Percentiles rank a stretch among this genome's conserved stretches.
Conservation (phyloP, 164 flowering plant genomes). For the Nelumbo lutea region DNA sequence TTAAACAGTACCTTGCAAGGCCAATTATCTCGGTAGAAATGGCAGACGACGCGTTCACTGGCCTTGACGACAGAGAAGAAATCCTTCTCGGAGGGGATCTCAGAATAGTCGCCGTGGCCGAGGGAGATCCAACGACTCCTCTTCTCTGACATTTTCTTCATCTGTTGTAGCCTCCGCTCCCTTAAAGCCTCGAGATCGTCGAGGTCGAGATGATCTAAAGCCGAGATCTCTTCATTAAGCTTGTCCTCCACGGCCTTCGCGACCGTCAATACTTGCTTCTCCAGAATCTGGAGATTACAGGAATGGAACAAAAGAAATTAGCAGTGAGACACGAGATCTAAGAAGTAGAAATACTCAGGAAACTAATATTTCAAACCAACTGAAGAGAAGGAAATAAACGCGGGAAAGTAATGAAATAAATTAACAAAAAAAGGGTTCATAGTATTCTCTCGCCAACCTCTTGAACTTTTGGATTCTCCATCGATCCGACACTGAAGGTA, state of each 20-base stretch:
- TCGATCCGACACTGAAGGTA: constrained; percentile 3
- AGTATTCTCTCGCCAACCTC: constrained; percentile 23
- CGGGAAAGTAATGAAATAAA: background rate
- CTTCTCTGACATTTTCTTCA: constrained; percentile 99
- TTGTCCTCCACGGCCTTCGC: constrained; percentile 91
- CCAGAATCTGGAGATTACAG: constrained; percentile 47
- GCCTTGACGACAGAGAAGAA: constrained; percentile 85
- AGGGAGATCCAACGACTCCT: constrained; percentile 82
- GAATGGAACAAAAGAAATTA: background rate
- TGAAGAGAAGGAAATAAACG: background rate
- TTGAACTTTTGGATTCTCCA: constrained; percentile 46
- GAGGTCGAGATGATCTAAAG: constrained; percentile 66
- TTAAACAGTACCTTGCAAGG: constrained; percentile 76
- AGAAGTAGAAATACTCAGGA: background rate
- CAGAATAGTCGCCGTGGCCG: constrained; percentile 94
- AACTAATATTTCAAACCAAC: background rate
- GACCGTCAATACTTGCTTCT: constrained; percentile 83
- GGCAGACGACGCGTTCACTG: constrained; percentile 96
- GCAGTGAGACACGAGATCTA: background rate
- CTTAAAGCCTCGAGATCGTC: constrained; percentile 86
- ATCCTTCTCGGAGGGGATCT: constrained; percentile 82
- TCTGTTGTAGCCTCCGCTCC: constrained; percentile 82
- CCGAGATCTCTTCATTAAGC: constrained; percentile 81
- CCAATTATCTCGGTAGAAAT: constrained; percentile 98
- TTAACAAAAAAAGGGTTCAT: background rate